Evolutionary conservation across 108 stramenopile species (phyloP), one percentile per base, ranked within the genome.

Genomic region (Pelagomonas calceolata): DNA sequence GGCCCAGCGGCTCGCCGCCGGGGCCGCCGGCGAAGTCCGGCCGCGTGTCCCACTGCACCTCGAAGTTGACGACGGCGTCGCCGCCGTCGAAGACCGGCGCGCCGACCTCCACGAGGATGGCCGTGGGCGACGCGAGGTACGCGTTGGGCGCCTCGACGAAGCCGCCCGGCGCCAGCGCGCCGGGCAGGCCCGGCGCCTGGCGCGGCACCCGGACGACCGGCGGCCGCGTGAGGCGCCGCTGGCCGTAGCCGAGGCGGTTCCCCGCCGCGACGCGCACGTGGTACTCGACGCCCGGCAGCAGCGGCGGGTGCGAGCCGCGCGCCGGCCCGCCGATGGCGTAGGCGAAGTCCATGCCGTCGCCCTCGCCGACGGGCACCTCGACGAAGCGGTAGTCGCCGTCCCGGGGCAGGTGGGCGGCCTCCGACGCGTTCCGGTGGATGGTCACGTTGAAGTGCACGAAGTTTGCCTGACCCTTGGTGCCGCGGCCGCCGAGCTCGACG

Each of bases 1-100:
- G 69, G 39, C 81, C 84, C 33, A 85, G 36, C 15, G 84, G 67
- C 63, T 81, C 70, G 64, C 81, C 81, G 66, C 75, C 76, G 44
- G 79, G 34, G 12, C 34, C 78, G 29, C 77, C 78, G 66, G 68
- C 68, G 69, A 85, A 85, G 10, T 74, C 66, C 32, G 78, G 75
- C 33, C 75, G 73, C 34, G 79, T 43, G 66, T 92, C 91, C 92
- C 92, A 92, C 71, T 92, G 89, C 60, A 92, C 80, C 43, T 84
- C 77, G 79, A 87, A 91, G 63, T 82, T 70, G 44, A 80, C 85
- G 34, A 92, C 65, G 0, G 84, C 77, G 67, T 80, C 81, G 36
- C 92, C 92, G 4, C 92, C 90, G 60, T 89, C 85, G 73, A 84
- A 87, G 0, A 70, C 68, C 4, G 90, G 86, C 34, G 86, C 71